These are phyloP conservation scores for Hortaea werneckii DNA, from an alignment of 2,329 filamentous ascomycete genomes.

Conservation along the genomic window DNA sequence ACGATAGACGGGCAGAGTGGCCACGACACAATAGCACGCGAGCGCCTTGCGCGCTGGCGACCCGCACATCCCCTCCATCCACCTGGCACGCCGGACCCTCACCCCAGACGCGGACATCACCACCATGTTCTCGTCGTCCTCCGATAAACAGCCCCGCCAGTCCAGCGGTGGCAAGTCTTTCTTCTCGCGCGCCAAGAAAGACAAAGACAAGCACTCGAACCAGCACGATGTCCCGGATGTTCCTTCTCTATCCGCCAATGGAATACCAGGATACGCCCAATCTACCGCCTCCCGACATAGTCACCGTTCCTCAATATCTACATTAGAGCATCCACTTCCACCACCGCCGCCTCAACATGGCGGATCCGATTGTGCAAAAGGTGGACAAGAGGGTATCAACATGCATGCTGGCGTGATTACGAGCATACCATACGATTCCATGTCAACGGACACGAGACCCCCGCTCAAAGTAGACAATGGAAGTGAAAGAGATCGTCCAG, in stretches of 20 bases:
- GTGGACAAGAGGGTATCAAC: slow-evolving; percentile 47
- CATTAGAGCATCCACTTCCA: slow-evolving; percentile 1
- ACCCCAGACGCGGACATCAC: too few relatives aligned
- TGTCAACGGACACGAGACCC: slow-evolving; percentile 50
- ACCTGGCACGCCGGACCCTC: neutral
- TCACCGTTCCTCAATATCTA: slow-evolving; percentile 32
- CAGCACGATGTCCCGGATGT: slow-evolving; percentile 36
- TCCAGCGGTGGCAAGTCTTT: slow-evolving; percentile 76
- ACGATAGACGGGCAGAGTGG: neutral
- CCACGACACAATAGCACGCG: neutral
- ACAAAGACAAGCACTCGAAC: slow-evolving; percentile 49
- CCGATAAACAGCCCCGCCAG: slow-evolving; percentile 68
- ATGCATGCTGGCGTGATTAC: slow-evolving; percentile 75
- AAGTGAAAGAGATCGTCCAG: slow-evolving; percentile 37
- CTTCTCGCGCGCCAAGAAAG: slow-evolving; percentile 73
- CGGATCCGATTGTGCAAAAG: slow-evolving; percentile 28
- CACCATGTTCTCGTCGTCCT: slow-evolving; percentile 22
- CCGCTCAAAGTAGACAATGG: slow-evolving; percentile 66
- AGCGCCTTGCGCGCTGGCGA: neutral
- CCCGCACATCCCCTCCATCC: neutral
- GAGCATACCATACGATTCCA: slow-evolving; percentile 74
- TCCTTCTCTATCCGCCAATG: slow-evolving; percentile 37
- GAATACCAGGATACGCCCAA: slow-evolving; percentile 34
- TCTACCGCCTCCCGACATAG: slow-evolving; percentile 15
- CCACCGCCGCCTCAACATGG: slow-evolving; percentile 3